Conservation (phyloP, 139 green algal genomes). For the Chlorella sp. region DNA sequence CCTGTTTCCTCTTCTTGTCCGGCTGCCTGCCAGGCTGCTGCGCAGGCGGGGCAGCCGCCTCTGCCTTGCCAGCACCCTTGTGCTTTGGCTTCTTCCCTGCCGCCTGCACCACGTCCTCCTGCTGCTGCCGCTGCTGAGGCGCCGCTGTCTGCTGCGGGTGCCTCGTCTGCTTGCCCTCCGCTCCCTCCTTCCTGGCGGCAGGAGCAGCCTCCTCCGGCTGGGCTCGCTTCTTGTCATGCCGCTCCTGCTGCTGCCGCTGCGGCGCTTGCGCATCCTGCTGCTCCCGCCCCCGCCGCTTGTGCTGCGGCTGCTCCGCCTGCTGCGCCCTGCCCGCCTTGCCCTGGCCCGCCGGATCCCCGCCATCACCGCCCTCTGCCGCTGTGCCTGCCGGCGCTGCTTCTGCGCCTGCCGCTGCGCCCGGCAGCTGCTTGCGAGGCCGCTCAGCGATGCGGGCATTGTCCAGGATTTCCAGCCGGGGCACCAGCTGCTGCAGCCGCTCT, state of each 20-base stretch:
- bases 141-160: background rate
- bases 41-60: no score
- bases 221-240: background rate
- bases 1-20: background rate
- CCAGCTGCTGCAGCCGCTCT: constrained; percentile 11
- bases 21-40: background rate
- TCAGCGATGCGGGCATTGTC: constrained; percentile 39
- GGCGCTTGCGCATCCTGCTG: background rate
- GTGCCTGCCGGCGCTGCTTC: background rate
- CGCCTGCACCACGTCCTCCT: background rate
- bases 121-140: background rate
- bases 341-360: background rate
- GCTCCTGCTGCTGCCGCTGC: background rate
- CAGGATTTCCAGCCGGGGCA: constrained; percentile 45
- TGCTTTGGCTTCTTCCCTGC: background rate
- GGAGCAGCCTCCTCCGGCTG: background rate
- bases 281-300: background rate
- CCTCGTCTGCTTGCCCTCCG: no score
- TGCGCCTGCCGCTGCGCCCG: background rate
- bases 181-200: no score
- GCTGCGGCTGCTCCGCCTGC: background rate
- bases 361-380: background rate
- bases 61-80: background rate
- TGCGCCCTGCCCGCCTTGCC: background rate
- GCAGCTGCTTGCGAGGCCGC: constrained; percentile 12